phyloP scores from a whole-genome alignment of 164 flowering plant genomes.

The Aristolochia californica region DNA sequence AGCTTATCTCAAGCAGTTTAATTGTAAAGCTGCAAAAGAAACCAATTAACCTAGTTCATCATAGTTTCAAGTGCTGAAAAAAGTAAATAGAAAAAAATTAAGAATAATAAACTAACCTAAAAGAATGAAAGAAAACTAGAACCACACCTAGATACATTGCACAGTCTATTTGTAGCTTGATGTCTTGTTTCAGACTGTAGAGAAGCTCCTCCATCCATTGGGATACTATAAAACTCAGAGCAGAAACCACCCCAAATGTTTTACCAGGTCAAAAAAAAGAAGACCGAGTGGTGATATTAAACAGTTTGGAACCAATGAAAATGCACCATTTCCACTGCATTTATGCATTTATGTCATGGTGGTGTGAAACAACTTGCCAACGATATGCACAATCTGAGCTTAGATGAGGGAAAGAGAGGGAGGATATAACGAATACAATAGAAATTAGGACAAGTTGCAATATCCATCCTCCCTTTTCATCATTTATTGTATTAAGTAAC shows the following conservation, averaged over 20 bases:
- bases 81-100: no score
- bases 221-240: slow-evolving; percentile 8
- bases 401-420: no score
- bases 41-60: neutral
- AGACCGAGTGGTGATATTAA: no score
- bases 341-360: no score
- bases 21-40: slow-evolving; percentile 32
- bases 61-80: neutral
- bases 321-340: no score
- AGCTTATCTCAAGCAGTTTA: slow-evolving; percentile 64
- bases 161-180: slow-evolving; percentile 31
- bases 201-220: slow-evolving; percentile 21
- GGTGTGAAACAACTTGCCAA: no score
- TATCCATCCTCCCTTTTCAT: no score
- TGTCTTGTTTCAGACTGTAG: slow-evolving; percentile 14
- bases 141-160: slow-evolving; percentile 58
- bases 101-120: neutral
- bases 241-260: slow-evolving; percentile 10
- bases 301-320: no score
- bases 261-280: neutral
- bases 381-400: no score
- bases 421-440: no score
- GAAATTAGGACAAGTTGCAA: no score
- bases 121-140: neutral
- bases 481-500: no score